Evolutionary conservation across 2,329 filamentous ascomycete species (phyloP).

Genomic region (Chrysoporthe cubensis): DNA sequence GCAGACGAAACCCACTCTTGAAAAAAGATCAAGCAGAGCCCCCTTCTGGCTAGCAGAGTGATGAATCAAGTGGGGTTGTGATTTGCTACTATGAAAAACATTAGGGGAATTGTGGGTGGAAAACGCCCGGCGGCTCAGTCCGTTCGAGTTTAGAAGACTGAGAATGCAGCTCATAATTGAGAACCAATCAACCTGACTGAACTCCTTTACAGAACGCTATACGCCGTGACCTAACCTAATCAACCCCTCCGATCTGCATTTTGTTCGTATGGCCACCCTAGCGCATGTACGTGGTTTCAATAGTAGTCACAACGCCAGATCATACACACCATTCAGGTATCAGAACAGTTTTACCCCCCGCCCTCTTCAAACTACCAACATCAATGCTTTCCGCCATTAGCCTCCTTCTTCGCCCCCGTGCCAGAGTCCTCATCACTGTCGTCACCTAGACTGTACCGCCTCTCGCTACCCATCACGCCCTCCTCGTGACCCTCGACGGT

Average conservation of each 20-base stretch:
- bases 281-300: background rate
- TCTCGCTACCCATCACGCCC: conserved; percentile 39
- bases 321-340: background rate
- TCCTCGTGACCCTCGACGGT: conserved; percentile 40
- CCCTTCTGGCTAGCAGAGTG: conserved; percentile 8
- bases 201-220: background rate
- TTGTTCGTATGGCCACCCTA: background rate
- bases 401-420: conserved; percentile 34
- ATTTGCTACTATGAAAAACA: background rate
- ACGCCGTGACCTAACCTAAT: background rate
- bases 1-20: background rate
- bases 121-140: background rate
- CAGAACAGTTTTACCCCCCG: background rate
- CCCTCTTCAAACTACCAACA: background rate
- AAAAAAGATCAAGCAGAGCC: conserved; percentile 4
- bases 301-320: background rate
- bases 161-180: background rate
- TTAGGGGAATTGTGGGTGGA: background rate
- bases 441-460: conserved; percentile 61
- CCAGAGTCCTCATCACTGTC: conserved; percentile 58
- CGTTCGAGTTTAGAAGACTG: background rate
- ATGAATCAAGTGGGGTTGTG: background rate
- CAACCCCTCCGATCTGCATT: background rate
- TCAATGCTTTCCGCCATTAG: conserved; percentile 21
- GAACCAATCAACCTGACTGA: background rate